Conservation (phyloP, 2,329 filamentous ascomycete genomes). For the Alternaria sp. region DNA sequence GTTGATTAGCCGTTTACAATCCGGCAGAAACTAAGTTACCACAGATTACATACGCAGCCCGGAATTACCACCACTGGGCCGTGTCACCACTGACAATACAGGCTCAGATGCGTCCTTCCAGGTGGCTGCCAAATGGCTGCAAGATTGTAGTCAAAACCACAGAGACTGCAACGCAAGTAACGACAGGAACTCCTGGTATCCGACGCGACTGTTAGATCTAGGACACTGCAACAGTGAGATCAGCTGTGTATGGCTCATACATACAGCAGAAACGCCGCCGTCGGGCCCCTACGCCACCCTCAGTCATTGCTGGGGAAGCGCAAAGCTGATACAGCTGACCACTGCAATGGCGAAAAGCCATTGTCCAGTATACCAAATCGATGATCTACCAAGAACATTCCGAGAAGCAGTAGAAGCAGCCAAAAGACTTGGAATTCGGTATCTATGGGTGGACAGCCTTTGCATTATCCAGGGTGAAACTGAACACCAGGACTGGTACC, state of each 20-base stretch:
- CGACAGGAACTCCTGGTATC: neutral
- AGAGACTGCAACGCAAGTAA: neutral
- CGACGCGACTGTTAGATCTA: conserved; percentile 12
- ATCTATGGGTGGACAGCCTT: conserved; percentile 26
- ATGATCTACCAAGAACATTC: conserved; percentile 19
- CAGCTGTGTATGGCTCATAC: conserved; percentile 2
- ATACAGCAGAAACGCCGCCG: neutral
- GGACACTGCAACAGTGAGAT: neutral
- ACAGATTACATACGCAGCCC: neutral
- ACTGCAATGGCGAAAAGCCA: neutral
- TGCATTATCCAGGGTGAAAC: conserved; percentile 10
- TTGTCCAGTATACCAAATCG: neutral
- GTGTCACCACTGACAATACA: neutral
- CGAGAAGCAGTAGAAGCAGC: conserved; percentile 21
- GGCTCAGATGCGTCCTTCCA: neutral
- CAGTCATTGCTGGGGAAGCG: conserved; percentile 14
- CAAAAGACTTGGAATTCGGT: conserved; percentile 12
- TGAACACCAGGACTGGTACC: conserved; percentile 1
- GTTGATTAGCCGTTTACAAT: neutral
- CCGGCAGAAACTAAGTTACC: neutral
- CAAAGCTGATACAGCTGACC: conserved; percentile 4
- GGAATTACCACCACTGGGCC: neutral
- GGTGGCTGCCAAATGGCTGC: neutral
- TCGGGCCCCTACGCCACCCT: conserved; percentile 7
- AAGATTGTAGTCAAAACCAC: conserved; percentile 2